A percentile compares a stretch with the other conserved stretches of the same genome.
These are phyloP conservation scores for Vitis hybrid DNA, from an alignment of 177 flowering plant species.

Conservation along the genomic window DNA sequence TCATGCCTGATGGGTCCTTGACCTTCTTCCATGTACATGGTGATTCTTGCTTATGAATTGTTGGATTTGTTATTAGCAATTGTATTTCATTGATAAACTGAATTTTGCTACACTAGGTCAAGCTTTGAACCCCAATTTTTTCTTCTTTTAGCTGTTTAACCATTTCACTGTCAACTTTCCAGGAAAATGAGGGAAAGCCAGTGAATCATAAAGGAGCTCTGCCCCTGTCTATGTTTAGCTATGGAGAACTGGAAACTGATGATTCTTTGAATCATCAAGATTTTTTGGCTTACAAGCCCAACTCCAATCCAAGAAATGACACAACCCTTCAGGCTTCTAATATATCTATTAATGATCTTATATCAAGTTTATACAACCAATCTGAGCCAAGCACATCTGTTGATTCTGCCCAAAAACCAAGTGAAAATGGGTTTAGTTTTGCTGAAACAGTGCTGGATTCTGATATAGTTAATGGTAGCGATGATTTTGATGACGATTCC, in stretches of 20 bases:
- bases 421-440: conserved; percentile 23
- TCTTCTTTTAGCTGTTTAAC: background rate
- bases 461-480: conserved; percentile 22
- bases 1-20: no score
- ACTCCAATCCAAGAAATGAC: conserved; percentile 16
- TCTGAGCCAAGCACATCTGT: conserved; percentile 31
- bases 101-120: background rate
- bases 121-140: background rate
- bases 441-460: conserved; percentile 13
- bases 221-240: conserved; percentile 49
- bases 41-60: background rate
- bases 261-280: conserved; percentile 32
- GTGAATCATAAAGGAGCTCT: conserved; percentile 29
- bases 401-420: conserved; percentile 15
- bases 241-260: conserved; percentile 35
- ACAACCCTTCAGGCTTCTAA: conserved; percentile 20
- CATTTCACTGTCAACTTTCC: conserved; percentile 9
- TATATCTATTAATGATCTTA: conserved; percentile 51
- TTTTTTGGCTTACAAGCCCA: conserved; percentile 21
- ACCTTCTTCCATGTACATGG: background rate
- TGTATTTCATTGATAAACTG: background rate
- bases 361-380: conserved; percentile 63
- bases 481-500: conserved; percentile 47
- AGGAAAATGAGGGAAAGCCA: conserved; percentile 30
- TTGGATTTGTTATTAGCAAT: no score